Evolutionary conservation across 2,329 filamentous ascomycete genomes (phyloP), one percentile per base, ranked within the genome.

Genomic region (Pleomassaria siparia): DNA sequence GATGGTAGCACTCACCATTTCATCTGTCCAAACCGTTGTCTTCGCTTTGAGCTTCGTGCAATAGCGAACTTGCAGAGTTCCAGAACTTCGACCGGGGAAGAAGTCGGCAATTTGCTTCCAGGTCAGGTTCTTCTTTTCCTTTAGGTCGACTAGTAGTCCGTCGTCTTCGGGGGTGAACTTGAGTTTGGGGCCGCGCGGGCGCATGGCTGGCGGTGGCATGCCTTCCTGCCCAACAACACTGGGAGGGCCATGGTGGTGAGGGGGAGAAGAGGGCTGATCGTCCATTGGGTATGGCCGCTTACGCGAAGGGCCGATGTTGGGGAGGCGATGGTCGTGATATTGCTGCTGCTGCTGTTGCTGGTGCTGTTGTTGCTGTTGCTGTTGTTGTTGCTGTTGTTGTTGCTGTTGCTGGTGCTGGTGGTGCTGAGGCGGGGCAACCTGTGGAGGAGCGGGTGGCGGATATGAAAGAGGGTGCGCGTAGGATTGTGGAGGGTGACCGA

Each of bases 41-140:
- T 96, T 96, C 12, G 90, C 91, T 74, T 95, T 96, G 43, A 96
- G 77, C 73, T 95, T 96, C 35, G 91, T 96, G 69, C 91, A 96
- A 70, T 96, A 96, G 28, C 91, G 86, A 45, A 96, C 91, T 71
- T 96, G 91, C 51, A 96, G 74, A 24, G 91, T 96, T 15, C 91
- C 91, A 37, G 89, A 95, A 49, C 89, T 94, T 48, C 91, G 80
- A 1, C 91, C 91, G 0, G 91, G 91, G 60, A 96, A 96, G 73
- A 96, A 96, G 66, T 96, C 91, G 47, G 91, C 89, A 64, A 96
- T 96, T 76, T 96, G 91, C 74, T 95, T 96, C 91, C 91, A 96
- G 4, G 91, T 95, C 66, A 96, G 77, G 65, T 89, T 91, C 72
- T 94, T 95, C 64, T 94, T 91, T 73, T 96, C 91, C 71, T 96